phyloP scores from a whole-genome alignment of 2,329 filamentous ascomycete genomes.

The Pestalotiopsis sp. region DNA sequence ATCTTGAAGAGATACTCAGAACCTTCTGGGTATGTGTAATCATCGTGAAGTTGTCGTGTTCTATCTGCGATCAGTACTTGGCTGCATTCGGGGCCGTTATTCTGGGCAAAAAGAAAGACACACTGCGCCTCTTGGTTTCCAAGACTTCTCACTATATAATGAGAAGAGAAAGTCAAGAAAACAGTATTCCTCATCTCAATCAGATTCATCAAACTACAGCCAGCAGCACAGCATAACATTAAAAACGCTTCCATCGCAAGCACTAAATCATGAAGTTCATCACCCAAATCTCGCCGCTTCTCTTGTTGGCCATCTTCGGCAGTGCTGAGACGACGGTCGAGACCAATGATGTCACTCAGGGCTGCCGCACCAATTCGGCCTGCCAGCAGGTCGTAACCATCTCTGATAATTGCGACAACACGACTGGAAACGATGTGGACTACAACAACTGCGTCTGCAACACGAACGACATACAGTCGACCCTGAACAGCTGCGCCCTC shows the following conservation, averaged over 20 bases:
- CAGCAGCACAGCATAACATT: neutral
- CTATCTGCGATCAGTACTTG: too few relatives aligned
- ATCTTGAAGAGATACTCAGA: neutral
- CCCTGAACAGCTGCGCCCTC: neutral
- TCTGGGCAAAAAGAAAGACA: too few relatives aligned
- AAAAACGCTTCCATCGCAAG: neutral
- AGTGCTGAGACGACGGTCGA: constrained; percentile 2
- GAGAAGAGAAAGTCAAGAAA: too few relatives aligned
- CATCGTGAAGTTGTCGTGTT: neutral
- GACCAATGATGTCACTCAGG: neutral
- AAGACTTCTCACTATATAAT: too few relatives aligned
- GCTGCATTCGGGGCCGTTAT: too few relatives aligned
- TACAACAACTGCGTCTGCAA: constrained; percentile 5
- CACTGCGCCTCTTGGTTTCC: too few relatives aligned
- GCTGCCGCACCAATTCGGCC: neutral
- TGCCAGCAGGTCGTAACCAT: constrained; percentile 1
- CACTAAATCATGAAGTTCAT: neutral
- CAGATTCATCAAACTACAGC: neutral
- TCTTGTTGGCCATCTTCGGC: neutral
- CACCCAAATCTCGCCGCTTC: neutral
- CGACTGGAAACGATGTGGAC: neutral
- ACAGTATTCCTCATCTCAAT: too few relatives aligned
- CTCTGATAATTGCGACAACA: neutral
- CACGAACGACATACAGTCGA: neutral
- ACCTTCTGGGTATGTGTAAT: neutral